A percentile compares a stretch with the other conserved stretches of the same genome.
phyloP scores from a whole-genome alignment of 1,284 basidiomycete species.

The Leccinum pachyderme region DNA sequence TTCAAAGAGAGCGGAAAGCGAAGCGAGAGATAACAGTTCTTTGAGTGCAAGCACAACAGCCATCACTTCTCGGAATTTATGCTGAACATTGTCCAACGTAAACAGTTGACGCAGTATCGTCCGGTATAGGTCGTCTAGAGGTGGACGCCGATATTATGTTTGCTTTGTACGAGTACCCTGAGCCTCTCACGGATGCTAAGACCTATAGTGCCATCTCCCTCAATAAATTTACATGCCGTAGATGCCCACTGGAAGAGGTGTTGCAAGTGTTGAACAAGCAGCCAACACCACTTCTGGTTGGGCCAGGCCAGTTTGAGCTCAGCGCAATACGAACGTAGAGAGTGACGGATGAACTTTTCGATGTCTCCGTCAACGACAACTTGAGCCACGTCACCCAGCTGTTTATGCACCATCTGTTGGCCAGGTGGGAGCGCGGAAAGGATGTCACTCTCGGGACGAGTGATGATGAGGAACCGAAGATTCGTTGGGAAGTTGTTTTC shows the following conservation, averaged over 20 bases:
- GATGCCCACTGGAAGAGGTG: constrained; percentile 25
- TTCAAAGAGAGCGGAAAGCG: constrained; percentile 12
- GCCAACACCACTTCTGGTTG: constrained; percentile 15
- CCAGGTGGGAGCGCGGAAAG: constrained; percentile 7
- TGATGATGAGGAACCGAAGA: constrained; percentile 21
- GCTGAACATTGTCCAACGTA: constrained; percentile 3
- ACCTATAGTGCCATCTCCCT: constrained; percentile 16
- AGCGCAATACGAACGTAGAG: constrained; percentile 2
- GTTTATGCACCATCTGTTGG: constrained; percentile 13
- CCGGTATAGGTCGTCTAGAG: constrained; percentile 18
- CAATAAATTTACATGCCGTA: constrained; percentile 25
- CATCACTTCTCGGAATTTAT: constrained; percentile 22
- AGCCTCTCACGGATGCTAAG: constrained; percentile 10
- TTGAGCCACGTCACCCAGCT: constrained; percentile 12
- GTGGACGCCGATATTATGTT: constrained; percentile 2
- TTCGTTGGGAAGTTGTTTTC: constrained; percentile 12
- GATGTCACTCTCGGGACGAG: constrained; percentile 23
- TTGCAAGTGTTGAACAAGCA: constrained; percentile 17
- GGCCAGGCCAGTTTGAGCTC: constrained; percentile 20
- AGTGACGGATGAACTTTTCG: constrained; percentile 16
- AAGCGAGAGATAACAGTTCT: constrained; percentile 16
- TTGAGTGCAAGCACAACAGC: constrained; percentile 17
- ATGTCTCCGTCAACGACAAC: constrained; percentile 19
- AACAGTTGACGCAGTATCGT: constrained; percentile 22
- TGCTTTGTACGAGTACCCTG: constrained; percentile 8